These are phyloP conservation scores for Stemphylium lycopersici DNA, from an alignment of 2,329 filamentous ascomycete genomes.

Conservation along the genomic window DNA sequence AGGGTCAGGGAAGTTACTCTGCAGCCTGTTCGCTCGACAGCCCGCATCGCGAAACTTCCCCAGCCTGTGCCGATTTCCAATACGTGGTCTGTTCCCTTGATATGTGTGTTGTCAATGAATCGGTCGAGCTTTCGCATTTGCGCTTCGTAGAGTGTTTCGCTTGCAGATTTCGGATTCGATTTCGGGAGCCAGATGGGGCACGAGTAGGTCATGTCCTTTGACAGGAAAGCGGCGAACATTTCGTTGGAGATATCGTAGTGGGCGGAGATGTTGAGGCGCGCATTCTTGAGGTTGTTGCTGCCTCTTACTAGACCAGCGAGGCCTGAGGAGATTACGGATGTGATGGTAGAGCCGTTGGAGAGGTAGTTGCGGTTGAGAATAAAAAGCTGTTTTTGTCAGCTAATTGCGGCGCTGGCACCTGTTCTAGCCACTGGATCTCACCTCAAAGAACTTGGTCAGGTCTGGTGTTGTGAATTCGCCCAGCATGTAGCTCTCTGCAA, in stretches of 20 bases:
- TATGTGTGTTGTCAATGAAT: constrained; percentile 69
- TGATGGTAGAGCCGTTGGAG: constrained; percentile 67
- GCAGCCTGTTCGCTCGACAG: constrained; percentile 70
- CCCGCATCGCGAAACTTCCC: constrained; percentile 75
- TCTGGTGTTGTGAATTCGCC: constrained; percentile 71
- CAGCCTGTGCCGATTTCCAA: constrained; percentile 78
- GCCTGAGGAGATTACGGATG: constrained; percentile 64
- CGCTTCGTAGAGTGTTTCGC: constrained; percentile 68
- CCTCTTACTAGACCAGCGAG: constrained; percentile 60
- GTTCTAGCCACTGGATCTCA: constrained; percentile 35
- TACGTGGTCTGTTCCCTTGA: constrained; percentile 70
- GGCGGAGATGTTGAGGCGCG: constrained; percentile 68
- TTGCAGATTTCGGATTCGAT: constrained; percentile 48
- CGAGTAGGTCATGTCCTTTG: constrained; percentile 78
- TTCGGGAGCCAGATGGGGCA: constrained; percentile 68
- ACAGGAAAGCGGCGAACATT: constrained; percentile 76
- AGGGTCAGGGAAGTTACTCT: constrained; percentile 72
- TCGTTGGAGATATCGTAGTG: constrained; percentile 80
- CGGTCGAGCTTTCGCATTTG: constrained; percentile 70
- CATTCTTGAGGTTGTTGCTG: constrained; percentile 57
- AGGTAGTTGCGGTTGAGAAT: constrained; percentile 70
- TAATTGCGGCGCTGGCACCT: not conserved
- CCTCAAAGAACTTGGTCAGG: constrained; percentile 71
- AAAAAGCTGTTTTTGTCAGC: constrained; percentile 62
- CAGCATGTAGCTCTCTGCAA: constrained; percentile 75